Evolutionary conservation across 306 rosid genomes (phyloP).

Genomic region (Herpetospermum pedunculosum): DNA sequence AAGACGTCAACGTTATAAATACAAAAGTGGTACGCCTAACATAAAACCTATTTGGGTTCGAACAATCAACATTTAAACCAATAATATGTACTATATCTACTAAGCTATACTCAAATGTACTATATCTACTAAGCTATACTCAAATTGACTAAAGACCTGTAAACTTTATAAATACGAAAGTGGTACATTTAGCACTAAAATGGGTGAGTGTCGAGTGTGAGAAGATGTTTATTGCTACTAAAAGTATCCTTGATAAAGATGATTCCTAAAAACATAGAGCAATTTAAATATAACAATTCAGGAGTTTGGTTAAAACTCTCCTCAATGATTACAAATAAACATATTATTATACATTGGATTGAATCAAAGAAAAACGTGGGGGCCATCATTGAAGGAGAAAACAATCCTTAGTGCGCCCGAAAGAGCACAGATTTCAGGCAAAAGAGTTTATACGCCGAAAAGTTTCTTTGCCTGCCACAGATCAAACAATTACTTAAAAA

Average conservation of each 20-base stretch:
- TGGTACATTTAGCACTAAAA: background rate
- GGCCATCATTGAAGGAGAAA: background rate
- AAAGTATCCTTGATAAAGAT: background rate
- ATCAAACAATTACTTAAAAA: background rate
- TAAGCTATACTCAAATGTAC: too few species aligned
- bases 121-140: too few species aligned
- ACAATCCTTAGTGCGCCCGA: background rate
- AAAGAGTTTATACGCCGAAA: slow-evolving; percentile 19
- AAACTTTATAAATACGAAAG: background rate
- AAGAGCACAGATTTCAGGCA: slow-evolving; percentile 9
- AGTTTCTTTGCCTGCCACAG: slow-evolving; percentile 50
- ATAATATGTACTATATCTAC: too few species aligned
- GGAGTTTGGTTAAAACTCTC: background rate
- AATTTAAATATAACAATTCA: background rate
- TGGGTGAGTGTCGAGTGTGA: background rate
- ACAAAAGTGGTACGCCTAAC: too few species aligned
- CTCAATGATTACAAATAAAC: background rate
- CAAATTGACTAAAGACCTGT: background rate
- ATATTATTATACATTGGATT: background rate
- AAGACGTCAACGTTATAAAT: too few species aligned
- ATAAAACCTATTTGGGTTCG: too few species aligned
- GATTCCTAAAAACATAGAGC: background rate
- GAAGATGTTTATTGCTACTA: background rate
- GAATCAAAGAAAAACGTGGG: slow-evolving; percentile 1
- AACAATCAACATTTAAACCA: too few species aligned